phyloP scores from a whole-genome alignment of 768 basidiomycete genomes.

The Tulasnella sp. region DNA sequence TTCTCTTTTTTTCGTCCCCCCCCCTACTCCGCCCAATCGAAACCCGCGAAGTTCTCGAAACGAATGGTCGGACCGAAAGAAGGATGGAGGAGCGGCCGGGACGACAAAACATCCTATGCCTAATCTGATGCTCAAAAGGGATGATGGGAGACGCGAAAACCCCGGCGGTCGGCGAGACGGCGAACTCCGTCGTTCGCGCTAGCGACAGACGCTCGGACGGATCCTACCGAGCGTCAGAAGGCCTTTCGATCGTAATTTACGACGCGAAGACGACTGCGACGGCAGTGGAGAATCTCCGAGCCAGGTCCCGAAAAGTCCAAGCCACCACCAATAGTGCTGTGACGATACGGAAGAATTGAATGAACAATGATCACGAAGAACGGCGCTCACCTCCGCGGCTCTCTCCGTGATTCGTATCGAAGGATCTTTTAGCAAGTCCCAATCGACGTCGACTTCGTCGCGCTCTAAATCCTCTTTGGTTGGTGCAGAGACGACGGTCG shows the following conservation, averaged over 20 bases:
- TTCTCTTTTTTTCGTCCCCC: background rate
- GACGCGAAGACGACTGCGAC: background rate
- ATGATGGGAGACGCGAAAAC: background rate
- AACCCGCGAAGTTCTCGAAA: background rate
- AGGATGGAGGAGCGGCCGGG: background rate
- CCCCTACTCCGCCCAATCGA: background rate
- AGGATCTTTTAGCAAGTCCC: background rate
- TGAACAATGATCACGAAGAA: background rate
- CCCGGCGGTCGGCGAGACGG: background rate
- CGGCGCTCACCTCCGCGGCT: conserved; percentile 15
- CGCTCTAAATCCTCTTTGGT: conserved; percentile 13
- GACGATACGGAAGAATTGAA: background rate
- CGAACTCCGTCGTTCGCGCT: background rate
- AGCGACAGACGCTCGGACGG: background rate
- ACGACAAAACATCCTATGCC: background rate
- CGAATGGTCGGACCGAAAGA: background rate
- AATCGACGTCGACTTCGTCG: conserved; percentile 15
- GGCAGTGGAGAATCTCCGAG: background rate
- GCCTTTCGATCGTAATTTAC: background rate
- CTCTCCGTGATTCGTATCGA: conserved; percentile 13
- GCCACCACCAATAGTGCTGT: background rate
- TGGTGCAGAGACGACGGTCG: conserved; percentile 11
- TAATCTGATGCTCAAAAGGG: background rate
- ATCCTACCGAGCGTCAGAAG: background rate
- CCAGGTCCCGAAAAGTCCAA: background rate